Base-by-base conservation (phyloP, 2,329 filamentous ascomycete species). In the Coccinonectria pachysandricola region DNA sequence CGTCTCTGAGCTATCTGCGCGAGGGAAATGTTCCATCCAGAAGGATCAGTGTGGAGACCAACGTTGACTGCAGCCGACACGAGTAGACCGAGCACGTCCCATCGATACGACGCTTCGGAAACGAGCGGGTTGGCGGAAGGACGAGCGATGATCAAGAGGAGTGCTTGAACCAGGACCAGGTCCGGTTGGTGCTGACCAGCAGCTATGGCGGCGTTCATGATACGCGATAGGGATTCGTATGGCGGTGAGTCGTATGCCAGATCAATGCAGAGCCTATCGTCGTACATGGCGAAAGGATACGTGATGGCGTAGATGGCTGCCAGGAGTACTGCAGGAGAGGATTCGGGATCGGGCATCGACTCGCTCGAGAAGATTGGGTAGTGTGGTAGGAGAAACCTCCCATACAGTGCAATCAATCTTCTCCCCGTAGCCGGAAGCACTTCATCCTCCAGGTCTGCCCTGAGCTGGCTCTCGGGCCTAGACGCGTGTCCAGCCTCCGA, bases 191-290 rank as follows among this genome's bases (percentile, higher is more conserved):
- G 39, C 5, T 35, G 12, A n/a, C 40, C 37, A 8, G 26, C 20
- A 4, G 32, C 17, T 5, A 41, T 7, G 3, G 23, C 30, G 8
- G 26, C 11, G 15, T 41, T 33, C 7, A 40, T 36, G 11, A 43
- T 31, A 1, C 21, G 29, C 10, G 36, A 30, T 5, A 41, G 28
- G 4, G 21, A 22, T 3, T 30, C 28, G 13, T 36, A 41, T 3
- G 40, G 36, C 1, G 38, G 38, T 8, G 28, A 33, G 9, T 43
- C 36, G 11, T 43, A 43, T 2, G 38, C 36, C 5, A 43, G 20
- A 22, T 43, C 40, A 17, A 43, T 40, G 14, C 36, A 41, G 0
- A 43, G 26, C 11, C 35, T 31, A 12, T 43, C 38, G 12, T 43
- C 40, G 9, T 41, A 30, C 10, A 36, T 34, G 3, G 30, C 36